Base-by-base conservation (phyloP, 306 rosid species). In the Vigna angularis region DNA sequence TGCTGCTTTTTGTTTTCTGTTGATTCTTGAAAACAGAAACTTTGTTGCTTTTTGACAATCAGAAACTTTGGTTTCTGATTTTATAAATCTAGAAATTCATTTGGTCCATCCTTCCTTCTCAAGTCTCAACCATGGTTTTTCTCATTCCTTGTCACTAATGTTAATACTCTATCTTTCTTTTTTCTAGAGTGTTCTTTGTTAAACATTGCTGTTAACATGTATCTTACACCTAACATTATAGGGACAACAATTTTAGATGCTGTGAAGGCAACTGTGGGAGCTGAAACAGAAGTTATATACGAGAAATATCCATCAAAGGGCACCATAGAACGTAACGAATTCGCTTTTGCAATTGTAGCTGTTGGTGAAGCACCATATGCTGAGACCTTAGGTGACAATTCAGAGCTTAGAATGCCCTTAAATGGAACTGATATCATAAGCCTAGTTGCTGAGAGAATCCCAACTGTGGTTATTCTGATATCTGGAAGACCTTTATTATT, bases 241-340 rank as follows among this genome's bases (percentile, higher is more conserved):
- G 98, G 97, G 36, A 88, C 95, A 52, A 90, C 97, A 63, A 86
- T 92, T 73, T 89, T 89, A 86, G 97, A 94, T 75, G 97, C 97
- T 58, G 88, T 94, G 40, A 73, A 88, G 76, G 86, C 80, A 86
- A 70, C 91, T 1, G 91, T 89, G 44, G 90, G 91, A 74, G 88
- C 59, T 61, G 79, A 88, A 64, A 85, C 92, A 70, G 90, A 94
- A 72, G 84, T 92, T 38, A 78, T 91, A 42, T 89, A 89, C 22
- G 83, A 87, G 82, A 57, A 72, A 65, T 1, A 61, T 78, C 98
- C 91, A 42, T 91, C 93, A 7, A 50, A 57, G 53, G 82, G 68
- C 17, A 90, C 91, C 63, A 72, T 94, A 76, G 85, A 86, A 61
- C 59, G 45, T 13, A 47, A 72, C 5, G 90, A 94, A 22, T 67